Conservation (phyloP, 2,329 filamentous ascomycete genomes). For the Trichoderma sp. region DNA sequence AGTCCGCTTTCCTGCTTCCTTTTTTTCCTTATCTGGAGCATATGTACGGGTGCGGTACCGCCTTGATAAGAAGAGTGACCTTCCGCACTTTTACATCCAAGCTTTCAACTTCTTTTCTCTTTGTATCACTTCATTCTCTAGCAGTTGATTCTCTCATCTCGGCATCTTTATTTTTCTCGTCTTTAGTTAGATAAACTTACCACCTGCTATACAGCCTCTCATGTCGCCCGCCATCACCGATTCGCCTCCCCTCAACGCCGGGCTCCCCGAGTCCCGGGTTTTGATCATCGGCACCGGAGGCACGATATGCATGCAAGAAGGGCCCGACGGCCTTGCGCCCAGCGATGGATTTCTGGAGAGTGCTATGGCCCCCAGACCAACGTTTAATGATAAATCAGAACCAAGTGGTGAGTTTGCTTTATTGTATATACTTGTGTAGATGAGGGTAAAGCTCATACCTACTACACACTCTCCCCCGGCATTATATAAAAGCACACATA, state of each 20-base stretch:
- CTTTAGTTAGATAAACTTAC: neutral
- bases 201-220: neutral
- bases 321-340: conserved; percentile 75
- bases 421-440: neutral
- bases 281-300: conserved; percentile 89
- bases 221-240: conserved; percentile 23
- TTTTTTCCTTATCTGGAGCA: conserved; percentile 9
- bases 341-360: conserved; percentile 76
- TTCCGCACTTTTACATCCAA: neutral
- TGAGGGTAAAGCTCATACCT: neutral
- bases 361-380: conserved; percentile 77
- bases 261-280: conserved; percentile 71
- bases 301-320: conserved; percentile 88
- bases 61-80: conserved; percentile 2
- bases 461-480: neutral
- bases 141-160: neutral
- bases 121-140: neutral
- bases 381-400: conserved; percentile 69
- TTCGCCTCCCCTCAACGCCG: conserved; percentile 24
- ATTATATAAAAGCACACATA: neutral
- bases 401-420: conserved; percentile 29
- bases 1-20: conserved; percentile 21
- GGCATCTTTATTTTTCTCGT: neutral
- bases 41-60: neutral
- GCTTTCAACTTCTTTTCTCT: neutral